phyloP scores from a whole-genome alignment of 2,329 filamentous ascomycete species.

The Alternaria sp. region DNA sequence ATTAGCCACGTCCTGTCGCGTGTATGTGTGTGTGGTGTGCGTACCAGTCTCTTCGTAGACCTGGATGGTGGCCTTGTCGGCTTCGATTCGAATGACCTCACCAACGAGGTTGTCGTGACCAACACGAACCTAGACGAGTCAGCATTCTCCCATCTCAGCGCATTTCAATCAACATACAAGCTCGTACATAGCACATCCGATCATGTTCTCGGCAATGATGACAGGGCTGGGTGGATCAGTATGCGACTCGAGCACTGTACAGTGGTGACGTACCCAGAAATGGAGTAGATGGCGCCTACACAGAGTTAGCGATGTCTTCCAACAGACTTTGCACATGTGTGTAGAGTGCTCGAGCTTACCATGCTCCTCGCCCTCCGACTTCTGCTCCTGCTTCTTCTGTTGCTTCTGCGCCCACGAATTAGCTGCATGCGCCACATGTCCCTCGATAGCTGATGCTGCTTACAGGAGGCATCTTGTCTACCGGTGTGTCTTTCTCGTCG shows the following conservation, averaged over 20 bases:
- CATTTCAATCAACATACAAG: constrained; percentile 67
- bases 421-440: constrained; percentile 28
- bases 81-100: constrained; percentile 97
- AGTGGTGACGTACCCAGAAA: constrained; percentile 64
- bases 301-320: constrained; percentile 20
- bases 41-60: constrained; percentile 98
- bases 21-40: constrained; percentile 28
- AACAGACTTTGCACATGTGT: background rate
- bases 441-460: constrained; percentile 23
- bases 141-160: constrained; percentile 10
- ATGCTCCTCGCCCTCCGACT: constrained; percentile 63
- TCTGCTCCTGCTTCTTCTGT: constrained; percentile 50
- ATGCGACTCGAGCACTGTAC: constrained; percentile 20
- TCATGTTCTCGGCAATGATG: constrained; percentile 97
- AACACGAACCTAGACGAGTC: constrained; percentile 75
- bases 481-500: constrained; percentile 16
- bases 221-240: constrained; percentile 70
- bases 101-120: constrained; percentile 91
- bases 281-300: constrained; percentile 71
- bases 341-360: constrained; percentile 52
- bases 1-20: constrained; percentile 18
- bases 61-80: constrained; percentile 95
- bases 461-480: constrained; percentile 51
- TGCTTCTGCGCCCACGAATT: constrained; percentile 40
- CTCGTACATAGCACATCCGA: constrained; percentile 99